A percentile compares a stretch with the other conserved stretches of the same genome.
phyloP scores from a whole-genome alignment of 2,329 filamentous ascomycete species.

The Colletotrichum costaricense region DNA sequence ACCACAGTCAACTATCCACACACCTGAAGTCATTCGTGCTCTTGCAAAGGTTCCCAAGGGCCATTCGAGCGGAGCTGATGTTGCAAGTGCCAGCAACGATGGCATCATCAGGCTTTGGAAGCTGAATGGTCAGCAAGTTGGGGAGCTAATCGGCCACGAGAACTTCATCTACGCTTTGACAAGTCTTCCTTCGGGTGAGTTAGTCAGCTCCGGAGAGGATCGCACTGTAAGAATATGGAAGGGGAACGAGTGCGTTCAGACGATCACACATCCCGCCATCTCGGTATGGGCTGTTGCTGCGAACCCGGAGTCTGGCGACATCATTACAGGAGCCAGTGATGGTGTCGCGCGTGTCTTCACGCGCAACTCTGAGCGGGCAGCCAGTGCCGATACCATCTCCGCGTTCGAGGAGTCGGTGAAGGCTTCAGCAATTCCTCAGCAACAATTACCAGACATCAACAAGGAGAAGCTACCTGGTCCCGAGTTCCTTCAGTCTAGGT shows the following conservation, averaged over 20 bases:
- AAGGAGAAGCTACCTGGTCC: conserved; percentile 92
- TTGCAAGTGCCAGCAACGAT: conserved; percentile 95
- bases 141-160: conserved; percentile 86
- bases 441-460: conserved; percentile 85
- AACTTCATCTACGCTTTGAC: conserved; percentile 93
- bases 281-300: conserved; percentile 96
- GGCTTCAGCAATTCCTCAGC: conserved; percentile 86
- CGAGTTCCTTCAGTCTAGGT: conserved; percentile 83
- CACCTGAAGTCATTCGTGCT: conserved; percentile 88
- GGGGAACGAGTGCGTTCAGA: conserved; percentile 85
- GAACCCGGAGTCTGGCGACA: conserved; percentile 85
- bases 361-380: conserved; percentile 75
- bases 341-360: conserved; percentile 87
- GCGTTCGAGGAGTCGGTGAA: conserved; percentile 87
- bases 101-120: conserved; percentile 90
- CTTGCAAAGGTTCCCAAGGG: conserved; percentile 81
- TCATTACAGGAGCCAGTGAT: conserved; percentile 94
- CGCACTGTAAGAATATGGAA: conserved; percentile 93
- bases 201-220: conserved; percentile 94
- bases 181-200: conserved; percentile 82
- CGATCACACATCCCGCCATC: conserved; percentile 95
- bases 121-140: conserved; percentile 79
- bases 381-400: conserved; percentile 73
- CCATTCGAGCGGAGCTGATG: conserved; percentile 87
- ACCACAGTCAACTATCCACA: conserved; percentile 66